Conservation (phyloP, 2,329 filamentous ascomycete genomes). For the Coniella lustricola region DNA sequence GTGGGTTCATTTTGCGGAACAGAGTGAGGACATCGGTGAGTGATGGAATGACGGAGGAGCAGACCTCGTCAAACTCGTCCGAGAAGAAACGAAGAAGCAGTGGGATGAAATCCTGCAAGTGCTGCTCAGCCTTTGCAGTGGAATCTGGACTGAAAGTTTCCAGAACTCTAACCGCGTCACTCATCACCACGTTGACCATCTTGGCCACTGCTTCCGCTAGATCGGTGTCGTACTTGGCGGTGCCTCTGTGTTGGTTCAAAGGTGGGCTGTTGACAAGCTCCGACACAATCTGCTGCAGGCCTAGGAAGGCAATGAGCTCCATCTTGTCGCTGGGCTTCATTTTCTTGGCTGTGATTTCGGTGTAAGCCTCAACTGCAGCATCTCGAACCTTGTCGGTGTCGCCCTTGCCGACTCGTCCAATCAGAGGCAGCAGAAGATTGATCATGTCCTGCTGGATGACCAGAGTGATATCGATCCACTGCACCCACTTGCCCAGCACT, state of each 20-base stretch:
- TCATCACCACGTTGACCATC: constrained; percentile 82
- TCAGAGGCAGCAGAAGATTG: constrained; percentile 74
- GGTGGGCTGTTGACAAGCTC: constrained; percentile 81
- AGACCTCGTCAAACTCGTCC: constrained; percentile 97
- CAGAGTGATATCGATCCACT: constrained; percentile 95
- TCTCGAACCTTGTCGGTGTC: constrained; percentile 75
- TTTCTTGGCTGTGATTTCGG: constrained; percentile 95
- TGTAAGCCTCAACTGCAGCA: constrained; percentile 88
- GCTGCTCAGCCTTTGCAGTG: constrained; percentile 68
- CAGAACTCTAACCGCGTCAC: constrained; percentile 80
- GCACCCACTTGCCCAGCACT: constrained; percentile 94
- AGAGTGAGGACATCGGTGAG: constrained; percentile 89
- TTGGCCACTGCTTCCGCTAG: constrained; percentile 92
- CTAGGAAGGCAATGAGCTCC: constrained; percentile 85
- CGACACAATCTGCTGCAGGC: constrained; percentile 74
- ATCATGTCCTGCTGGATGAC: constrained; percentile 89
- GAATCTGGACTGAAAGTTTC: constrained; percentile 61
- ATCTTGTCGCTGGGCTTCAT: constrained; percentile 94
- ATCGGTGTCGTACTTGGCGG: constrained; percentile 87
- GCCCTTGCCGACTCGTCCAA: constrained; percentile 63
- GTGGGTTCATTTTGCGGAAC: constrained; percentile 68
- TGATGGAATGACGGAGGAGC: constrained; percentile 88
- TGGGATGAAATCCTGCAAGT: constrained; percentile 77
- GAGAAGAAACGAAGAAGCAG: constrained; percentile 90
- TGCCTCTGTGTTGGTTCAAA: constrained; percentile 69